Conservation (phyloP, 202 grass and related monocot species). For the Saccharum hybrid region DNA sequence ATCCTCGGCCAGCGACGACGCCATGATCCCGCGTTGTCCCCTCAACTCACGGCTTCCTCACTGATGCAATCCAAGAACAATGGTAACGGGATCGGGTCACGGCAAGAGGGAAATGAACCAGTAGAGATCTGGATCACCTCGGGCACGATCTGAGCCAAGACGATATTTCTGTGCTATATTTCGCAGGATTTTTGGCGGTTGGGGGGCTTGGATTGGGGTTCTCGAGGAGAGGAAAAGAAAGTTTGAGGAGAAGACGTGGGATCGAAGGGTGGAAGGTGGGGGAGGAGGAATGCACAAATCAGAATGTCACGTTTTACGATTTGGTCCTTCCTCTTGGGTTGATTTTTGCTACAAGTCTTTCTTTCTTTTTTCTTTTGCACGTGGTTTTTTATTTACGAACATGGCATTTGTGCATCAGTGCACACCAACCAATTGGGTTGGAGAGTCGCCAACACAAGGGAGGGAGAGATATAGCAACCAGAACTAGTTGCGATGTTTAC, state of each 20-base stretch:
- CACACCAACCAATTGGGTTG: not conserved
- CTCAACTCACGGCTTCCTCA: slow-evolving; percentile 10
- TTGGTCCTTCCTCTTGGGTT: not conserved
- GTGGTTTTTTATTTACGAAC: not conserved
- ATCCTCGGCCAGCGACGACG: slow-evolving; percentile 59
- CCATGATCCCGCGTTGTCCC: slow-evolving; percentile 30
- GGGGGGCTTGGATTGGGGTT: slow-evolving; percentile 55
- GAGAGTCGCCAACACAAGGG: not conserved
- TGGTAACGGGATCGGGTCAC: slow-evolving; percentile 23
- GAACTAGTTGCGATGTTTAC: not conserved
- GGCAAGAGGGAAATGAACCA: not conserved
- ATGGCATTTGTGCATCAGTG: not conserved
- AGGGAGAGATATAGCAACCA: no score
- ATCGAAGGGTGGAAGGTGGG: slow-evolving; percentile 51
- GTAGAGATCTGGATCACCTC: slow-evolving; percentile 43
- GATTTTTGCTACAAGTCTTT: not conserved
- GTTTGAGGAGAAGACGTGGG: slow-evolving; percentile 43
- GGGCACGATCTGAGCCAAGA: slow-evolving; percentile 33
- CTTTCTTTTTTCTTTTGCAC: not conserved
- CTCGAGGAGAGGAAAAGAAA: slow-evolving; percentile 46
- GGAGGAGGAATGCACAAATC: slow-evolving; percentile 43
- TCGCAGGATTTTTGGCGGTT: slow-evolving; percentile 12
- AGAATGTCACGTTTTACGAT: slow-evolving; percentile 34
- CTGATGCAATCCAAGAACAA: slow-evolving; percentile 43
- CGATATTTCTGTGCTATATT: slow-evolving; percentile 1